Percentiles rank a stretch among this genome's conserved stretches.
Evolutionary conservation across 2,329 filamentous ascomycete genomes (phyloP).

Genomic region (Penicillium occitanis): DNA sequence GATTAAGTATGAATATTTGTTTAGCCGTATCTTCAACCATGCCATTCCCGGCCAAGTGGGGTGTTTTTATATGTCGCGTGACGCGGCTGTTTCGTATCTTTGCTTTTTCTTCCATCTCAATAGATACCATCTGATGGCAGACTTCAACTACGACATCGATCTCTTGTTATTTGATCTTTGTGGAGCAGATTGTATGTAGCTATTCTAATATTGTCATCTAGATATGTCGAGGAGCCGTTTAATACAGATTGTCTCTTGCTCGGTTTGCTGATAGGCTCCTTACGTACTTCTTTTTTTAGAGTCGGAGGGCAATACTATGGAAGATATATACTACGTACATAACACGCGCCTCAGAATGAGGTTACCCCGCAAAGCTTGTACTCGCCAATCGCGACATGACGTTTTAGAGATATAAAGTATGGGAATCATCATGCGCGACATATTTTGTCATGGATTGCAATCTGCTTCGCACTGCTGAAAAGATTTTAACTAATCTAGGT

Average conservation of each 20-base stretch:
- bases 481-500: background rate
- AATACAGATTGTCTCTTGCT: too few species aligned
- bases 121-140: background rate
- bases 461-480: background rate
- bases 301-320: too few species aligned
- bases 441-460: background rate
- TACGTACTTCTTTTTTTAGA: too few species aligned
- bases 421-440: background rate
- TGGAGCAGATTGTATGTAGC: too few species aligned
- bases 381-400: too few species aligned
- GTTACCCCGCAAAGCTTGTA: too few species aligned
- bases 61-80: background rate
- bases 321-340: too few species aligned
- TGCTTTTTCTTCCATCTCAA: background rate
- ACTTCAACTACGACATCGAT: background rate
- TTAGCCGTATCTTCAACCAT: background rate
- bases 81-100: background rate
- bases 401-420: background rate
- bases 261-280: too few species aligned
- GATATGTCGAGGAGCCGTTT: too few species aligned
- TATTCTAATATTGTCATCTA: too few species aligned
- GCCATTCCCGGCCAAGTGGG: background rate
- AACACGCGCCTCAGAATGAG: too few species aligned
- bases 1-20: background rate
- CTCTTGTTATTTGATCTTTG: background rate